phyloP scores from a whole-genome alignment of 2,329 filamentous ascomycete genomes.

The Dendryphion nanum region DNA sequence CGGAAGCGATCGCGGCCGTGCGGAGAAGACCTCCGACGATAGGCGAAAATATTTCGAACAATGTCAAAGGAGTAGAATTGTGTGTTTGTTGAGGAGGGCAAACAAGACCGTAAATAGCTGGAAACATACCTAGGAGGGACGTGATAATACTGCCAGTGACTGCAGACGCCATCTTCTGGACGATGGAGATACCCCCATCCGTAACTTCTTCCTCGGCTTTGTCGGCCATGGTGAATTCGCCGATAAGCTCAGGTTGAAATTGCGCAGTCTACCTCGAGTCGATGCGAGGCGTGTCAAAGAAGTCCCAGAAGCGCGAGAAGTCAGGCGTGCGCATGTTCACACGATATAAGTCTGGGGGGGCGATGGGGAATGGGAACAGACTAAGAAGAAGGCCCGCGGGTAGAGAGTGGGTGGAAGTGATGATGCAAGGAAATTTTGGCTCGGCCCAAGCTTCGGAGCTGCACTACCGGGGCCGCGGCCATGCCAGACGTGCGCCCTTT shows the following conservation, averaged over 20 bases:
- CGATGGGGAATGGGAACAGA: slow-evolving; percentile 18
- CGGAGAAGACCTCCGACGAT: not conserved
- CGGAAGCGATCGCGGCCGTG: not conserved
- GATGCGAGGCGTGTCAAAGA: slow-evolving; percentile 20
- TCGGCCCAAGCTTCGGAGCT: slow-evolving; percentile 3
- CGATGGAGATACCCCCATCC: slow-evolving; percentile 68
- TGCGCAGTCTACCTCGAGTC: slow-evolving; percentile 27
- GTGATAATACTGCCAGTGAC: slow-evolving; percentile 88
- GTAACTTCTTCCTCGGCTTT: slow-evolving; percentile 40
- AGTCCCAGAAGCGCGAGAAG: slow-evolving; percentile 21
- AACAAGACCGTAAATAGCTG: not conserved
- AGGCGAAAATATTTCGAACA: too few relatives aligned
- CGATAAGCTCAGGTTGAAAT: not conserved
- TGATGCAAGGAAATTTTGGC: slow-evolving; percentile 8
- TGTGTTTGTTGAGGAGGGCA: too few relatives aligned
- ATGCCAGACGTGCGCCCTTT: not conserved
- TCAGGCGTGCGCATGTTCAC: slow-evolving; percentile 29
- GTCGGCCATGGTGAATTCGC: slow-evolving; percentile 6
- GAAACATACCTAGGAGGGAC: slow-evolving; percentile 72
- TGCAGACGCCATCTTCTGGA: slow-evolving; percentile 93
- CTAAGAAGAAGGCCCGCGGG: slow-evolving; percentile 5
- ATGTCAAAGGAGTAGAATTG: too few relatives aligned
- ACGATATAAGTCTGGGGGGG: slow-evolving; percentile 8
- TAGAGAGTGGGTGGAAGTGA: slow-evolving; percentile 3
- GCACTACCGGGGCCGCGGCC: not conserved